phyloP scores from a whole-genome alignment of 148 eudicot genomes.

The Pharnaceum exiguum region DNA sequence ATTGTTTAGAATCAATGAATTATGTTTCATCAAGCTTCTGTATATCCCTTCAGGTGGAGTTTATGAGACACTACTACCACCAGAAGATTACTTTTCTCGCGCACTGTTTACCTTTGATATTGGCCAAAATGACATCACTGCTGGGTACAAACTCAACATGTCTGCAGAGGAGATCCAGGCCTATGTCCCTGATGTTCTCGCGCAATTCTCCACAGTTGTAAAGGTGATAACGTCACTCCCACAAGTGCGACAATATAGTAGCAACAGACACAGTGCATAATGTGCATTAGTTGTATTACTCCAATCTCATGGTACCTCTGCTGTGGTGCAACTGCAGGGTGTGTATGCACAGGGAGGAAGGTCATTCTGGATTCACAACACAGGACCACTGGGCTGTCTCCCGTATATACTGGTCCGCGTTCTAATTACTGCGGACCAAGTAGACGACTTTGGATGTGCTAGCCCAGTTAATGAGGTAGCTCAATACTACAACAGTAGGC shows the following conservation, averaged over 20 bases:
- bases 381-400: constrained; percentile 44
- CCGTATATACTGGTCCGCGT: constrained; percentile 21
- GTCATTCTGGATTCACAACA: constrained; percentile 47
- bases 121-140: constrained; percentile 43
- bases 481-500: constrained; percentile 27
- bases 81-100: constrained; percentile 27
- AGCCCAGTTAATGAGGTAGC: constrained; percentile 31
- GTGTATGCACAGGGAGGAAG: constrained; percentile 39
- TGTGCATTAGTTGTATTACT: too few species aligned
- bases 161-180: constrained; percentile 29
- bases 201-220: constrained; percentile 24
- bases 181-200: constrained; percentile 31
- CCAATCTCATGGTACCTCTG: too few species aligned
- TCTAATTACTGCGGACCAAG: constrained; percentile 14
- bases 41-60: constrained; percentile 20
- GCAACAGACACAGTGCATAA: too few species aligned
- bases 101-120: constrained; percentile 43
- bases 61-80: constrained; percentile 27
- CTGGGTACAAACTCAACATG: constrained; percentile 29
- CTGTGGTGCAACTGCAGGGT: constrained; percentile 8
- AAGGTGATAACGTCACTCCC: constrained; percentile 19
- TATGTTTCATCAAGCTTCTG: too few species aligned
- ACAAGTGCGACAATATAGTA: too few species aligned
- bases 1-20: too few species aligned
- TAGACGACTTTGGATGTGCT: constrained; percentile 33